A percentile compares a stretch with the other conserved stretches of the same genome.
Conservation (phyloP, 129 eudicot genomes). For the Erigeron canadensis region DNA sequence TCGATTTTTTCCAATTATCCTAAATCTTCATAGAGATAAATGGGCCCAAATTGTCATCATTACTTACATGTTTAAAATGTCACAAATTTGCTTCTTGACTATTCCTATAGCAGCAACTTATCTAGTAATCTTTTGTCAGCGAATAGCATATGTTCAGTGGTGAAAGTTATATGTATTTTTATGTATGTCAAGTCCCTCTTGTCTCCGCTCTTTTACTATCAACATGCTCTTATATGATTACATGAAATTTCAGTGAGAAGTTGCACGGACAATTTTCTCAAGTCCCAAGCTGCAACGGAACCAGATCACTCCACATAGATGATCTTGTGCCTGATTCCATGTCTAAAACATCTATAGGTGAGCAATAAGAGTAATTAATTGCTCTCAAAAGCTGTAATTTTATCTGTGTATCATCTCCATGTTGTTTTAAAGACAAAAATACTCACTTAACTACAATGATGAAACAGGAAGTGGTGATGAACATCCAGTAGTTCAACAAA, state of each 20-base stretch:
- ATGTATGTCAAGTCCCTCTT: too few species aligned
- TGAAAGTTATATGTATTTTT: too few species aligned
- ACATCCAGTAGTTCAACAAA: conserved; percentile 75
- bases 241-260: conserved; percentile 43
- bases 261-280: conserved; percentile 38
- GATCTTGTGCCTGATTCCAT: conserved; percentile 35
- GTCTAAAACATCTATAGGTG: conserved; percentile 47
- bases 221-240: conserved; percentile 16
- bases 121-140: too few species aligned
- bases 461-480: conserved; percentile 60
- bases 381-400: conserved; percentile 2
- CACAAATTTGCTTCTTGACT: neutral
- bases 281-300: conserved; percentile 42
- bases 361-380: conserved; percentile 24
- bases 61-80: neutral
- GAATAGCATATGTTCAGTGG: too few species aligned
- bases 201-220: too few species aligned
- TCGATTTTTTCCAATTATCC: neutral
- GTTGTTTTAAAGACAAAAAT: conserved; percentile 6
- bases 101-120: neutral
- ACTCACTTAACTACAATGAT: conserved; percentile 13
- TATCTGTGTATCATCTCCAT: conserved; percentile 18
- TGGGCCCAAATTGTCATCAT: neutral
- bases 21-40: neutral
- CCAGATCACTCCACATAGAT: conserved; percentile 34